Evolutionary conservation across 2,329 filamentous ascomycete species (phyloP).

Genomic region (Pseudogymnoascus sp.): DNA sequence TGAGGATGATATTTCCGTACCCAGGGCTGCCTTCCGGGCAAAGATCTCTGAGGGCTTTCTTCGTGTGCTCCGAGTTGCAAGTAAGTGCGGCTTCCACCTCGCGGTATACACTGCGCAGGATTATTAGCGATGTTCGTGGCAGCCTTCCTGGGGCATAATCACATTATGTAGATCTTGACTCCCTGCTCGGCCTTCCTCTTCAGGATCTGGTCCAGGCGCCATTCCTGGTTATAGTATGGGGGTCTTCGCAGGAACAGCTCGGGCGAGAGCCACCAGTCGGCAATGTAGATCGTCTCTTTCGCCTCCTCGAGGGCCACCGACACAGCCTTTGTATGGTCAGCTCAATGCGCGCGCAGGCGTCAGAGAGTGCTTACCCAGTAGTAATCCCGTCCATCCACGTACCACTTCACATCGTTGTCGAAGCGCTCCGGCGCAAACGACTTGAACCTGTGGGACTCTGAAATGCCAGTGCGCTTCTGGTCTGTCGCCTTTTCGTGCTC

Average conservation of each 20-base stretch:
- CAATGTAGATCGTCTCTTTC: constrained; percentile 90
- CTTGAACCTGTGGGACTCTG: constrained; percentile 72
- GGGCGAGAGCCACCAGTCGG: constrained; percentile 93
- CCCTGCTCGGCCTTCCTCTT: constrained; percentile 86
- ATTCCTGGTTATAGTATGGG: constrained; percentile 75
- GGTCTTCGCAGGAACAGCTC: constrained; percentile 81
- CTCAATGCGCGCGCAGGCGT: not conserved
- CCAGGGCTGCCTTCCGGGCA: constrained; percentile 78
- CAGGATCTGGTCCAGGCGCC: constrained; percentile 75
- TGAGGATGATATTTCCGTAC: constrained; percentile 78
- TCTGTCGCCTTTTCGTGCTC: constrained; percentile 82
- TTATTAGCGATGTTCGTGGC: constrained; percentile 58
- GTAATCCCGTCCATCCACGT: constrained; percentile 91
- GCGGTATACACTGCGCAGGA: constrained; percentile 2
- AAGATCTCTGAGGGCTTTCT: constrained; percentile 70
- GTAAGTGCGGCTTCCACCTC: constrained; percentile 67
- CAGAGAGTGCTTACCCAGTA: constrained; percentile 55
- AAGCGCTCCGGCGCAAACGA: constrained; percentile 85
- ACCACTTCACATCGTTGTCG: constrained; percentile 90
- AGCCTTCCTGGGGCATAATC: constrained; percentile 45
- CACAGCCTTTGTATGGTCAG: constrained; percentile 49
- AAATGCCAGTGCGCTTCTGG: constrained; percentile 65
- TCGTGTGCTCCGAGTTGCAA: constrained; percentile 90
- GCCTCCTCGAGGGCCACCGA: constrained; percentile 84
- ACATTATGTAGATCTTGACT: constrained; percentile 83